Evolutionary conservation across 495 filamentous ascomycete species (phyloP), one percentile per base, ranked within the genome.

Genomic region (Lepraria neglecta): DNA sequence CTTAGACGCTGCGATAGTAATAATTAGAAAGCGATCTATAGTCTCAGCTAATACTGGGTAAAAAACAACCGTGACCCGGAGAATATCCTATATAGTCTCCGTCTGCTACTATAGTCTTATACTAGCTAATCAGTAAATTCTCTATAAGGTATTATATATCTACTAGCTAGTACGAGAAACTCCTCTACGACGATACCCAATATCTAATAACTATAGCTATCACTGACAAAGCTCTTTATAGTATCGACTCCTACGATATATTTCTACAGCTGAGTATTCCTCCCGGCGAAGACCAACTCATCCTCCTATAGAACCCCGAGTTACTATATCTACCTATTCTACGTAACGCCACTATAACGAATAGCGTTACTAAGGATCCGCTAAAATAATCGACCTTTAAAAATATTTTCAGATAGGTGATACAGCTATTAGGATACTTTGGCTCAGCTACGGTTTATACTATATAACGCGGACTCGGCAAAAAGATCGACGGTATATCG

Each of bases 371-470:
- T n/a, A 50, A 21, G 15, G 46, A n/a, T 19, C 46, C 46, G 24
- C 46, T 50, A 7, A n/a, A n/a, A 27, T 7, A 50, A 27, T n/a
- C 19, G 46, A 50, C 46, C 46, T 50, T 50, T 50, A 17, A 50
- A 27, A 50, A 27, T n/a, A 50, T 50, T 27, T 27, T 50, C 46
- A 50, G 24, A 27, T 50, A 7, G 46, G 9, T 50, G 24, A 19
- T 50, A 21, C 15, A 50, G 17, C 24, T 50, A 21, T 50, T 17
- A 50, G 46, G 46, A 50, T 50, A 50, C 24, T 50, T 50, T 27
- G 46, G 46, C n/a, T 19, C 46, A 50, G 46, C 46, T n/a, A 50
- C 46, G 46, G 46, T 50, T 50, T 17, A 50, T 50, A 17, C 46
- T n/a, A 50, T 50, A 50, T 17, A 27, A 19, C 46, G 46, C 46